Base-by-base conservation (phyloP, 148 eudicot genomes). In the Camellia sinensis region DNA sequence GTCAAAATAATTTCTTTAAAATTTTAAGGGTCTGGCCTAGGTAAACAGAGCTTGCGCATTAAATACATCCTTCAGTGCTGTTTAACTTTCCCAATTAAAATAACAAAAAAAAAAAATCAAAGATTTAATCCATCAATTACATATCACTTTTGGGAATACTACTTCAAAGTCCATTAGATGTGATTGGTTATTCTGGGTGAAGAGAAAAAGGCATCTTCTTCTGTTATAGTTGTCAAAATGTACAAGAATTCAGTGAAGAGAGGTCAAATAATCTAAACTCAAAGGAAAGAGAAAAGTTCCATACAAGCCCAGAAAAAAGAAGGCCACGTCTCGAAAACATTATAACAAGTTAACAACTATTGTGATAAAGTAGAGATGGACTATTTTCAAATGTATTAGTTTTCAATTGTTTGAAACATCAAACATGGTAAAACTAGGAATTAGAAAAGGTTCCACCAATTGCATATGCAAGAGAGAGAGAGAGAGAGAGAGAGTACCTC, bases 401-500 rank as follows among this genome's bases (percentile, higher is more conserved):
- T 29, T 29, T 29, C 29, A 29, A 29, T 29, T 29, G 29, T 29
- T 29, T 29, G 29, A 29, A 29, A 29, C 29, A 29, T 29, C 29
- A 29, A 29, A 29, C 29, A 29, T 29, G 29, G 29, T 29, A 29
- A 29, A 29, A 29, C 6, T 45, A 15, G 54, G 54, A 46, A 44
- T 45, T 45, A 70, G 44, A 19, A 8, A 45, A 44, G 54, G 21
- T 10, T 17, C 9, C 44, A 19, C 43, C 17, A 17, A 19, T 11
- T 13, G n/a, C 40, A 4, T 19, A 40, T 44, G 37, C 57, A 54
- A 19, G 43, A 71, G 60, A 59, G 60, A 67, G 54, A 83, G 29
- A 29, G 29, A 7, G 71, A n/a, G 45, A 37, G 80, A 52, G 75
- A 74, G 66, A 59, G 75, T 76, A 94, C 97, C 98, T 94, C 86